Base-by-base conservation (phyloP, 148 eudicot genomes). In the Amaranthus hypochondriacus region DNA sequence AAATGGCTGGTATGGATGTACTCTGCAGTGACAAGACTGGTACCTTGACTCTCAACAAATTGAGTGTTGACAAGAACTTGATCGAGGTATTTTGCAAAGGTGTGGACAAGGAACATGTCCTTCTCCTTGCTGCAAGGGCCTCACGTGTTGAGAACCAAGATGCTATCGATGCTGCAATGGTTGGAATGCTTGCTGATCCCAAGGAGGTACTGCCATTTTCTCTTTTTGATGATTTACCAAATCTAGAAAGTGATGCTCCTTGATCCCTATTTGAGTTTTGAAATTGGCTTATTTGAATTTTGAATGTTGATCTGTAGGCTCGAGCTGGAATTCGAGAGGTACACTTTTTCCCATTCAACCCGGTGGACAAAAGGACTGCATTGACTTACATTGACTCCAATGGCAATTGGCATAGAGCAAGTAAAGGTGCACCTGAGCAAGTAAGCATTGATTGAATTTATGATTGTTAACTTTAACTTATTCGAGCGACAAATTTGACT, bases 1-100 rank as follows among this genome's bases (percentile, higher is more conserved):
- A 94, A 78, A 84, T 94, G 98, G 98, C 98, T 0, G 98, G 98
- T 47, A 94, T 94, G 98, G 97, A 94, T 80, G 98, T 94, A 42
- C 87, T 94, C 14, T 94, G 98, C 80, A 91, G 97, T 86, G 98
- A 94, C 71, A 94, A 94, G 89, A 94, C 98, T 0, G 98, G 98
- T 68, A 94, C 98, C 6, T 79, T 94, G 80, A 94, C 98, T 14
- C 95, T 94, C 53, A 94, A 94, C 83, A 94, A 94, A 80, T 69
- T 94, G 81, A 86, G 89, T 62, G 97, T 94, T 39, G 98, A 94
- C 79, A 89, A 81, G 79, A 89, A 83, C 83, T 86, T 94, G 87
- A 82, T 94, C 46, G 98, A 94, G 83, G 90, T 89, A 56, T 94
- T 91, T 59, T 75, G 80, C 51, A 91, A 94, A 83, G 98, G 97